phyloP scores from a whole-genome alignment of 2,329 filamentous ascomycete genomes.

The Trichothecium sympodiale region DNA sequence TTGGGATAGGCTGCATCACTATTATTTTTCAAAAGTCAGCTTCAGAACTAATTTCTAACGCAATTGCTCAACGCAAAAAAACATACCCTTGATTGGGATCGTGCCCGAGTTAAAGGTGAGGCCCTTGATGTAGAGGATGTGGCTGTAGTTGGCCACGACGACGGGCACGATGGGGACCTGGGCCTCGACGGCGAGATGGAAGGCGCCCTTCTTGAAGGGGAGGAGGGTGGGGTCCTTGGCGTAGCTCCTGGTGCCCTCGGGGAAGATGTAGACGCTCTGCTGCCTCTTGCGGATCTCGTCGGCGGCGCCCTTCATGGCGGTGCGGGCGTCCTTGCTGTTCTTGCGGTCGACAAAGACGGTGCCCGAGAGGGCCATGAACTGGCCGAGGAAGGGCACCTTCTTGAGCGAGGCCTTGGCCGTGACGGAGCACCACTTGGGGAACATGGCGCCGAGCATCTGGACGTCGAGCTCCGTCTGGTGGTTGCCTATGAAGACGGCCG shows the following conservation, averaged over 20 bases:
- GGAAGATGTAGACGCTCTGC: constrained; percentile 78
- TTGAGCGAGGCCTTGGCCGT: constrained; percentile 83
- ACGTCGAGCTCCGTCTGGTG: constrained; percentile 97
- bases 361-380: constrained; percentile 84
- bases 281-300: constrained; percentile 60
- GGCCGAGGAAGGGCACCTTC: constrained; percentile 74
- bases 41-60: not conserved
- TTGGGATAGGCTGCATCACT: constrained; percentile 76
- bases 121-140: constrained; percentile 55
- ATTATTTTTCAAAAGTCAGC: too few relatives aligned
- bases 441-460: constrained; percentile 77
- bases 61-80: too few relatives aligned
- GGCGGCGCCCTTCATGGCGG: constrained; percentile 76
- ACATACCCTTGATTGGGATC: constrained; percentile 64
- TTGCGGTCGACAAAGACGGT: constrained; percentile 92
- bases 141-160: constrained; percentile 68
- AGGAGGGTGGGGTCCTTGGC: constrained; percentile 68
- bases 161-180: constrained; percentile 87
- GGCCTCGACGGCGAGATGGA: constrained; percentile 89
- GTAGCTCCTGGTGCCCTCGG: constrained; percentile 90
- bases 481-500: constrained; percentile 86
- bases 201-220: constrained; percentile 98
- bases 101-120: constrained; percentile 55
- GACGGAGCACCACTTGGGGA: constrained; percentile 84
- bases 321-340: constrained; percentile 70